These are phyloP conservation scores for Akanthomyces muscarius DNA, from an alignment of 2,329 filamentous ascomycete species.

Conservation along the genomic window DNA sequence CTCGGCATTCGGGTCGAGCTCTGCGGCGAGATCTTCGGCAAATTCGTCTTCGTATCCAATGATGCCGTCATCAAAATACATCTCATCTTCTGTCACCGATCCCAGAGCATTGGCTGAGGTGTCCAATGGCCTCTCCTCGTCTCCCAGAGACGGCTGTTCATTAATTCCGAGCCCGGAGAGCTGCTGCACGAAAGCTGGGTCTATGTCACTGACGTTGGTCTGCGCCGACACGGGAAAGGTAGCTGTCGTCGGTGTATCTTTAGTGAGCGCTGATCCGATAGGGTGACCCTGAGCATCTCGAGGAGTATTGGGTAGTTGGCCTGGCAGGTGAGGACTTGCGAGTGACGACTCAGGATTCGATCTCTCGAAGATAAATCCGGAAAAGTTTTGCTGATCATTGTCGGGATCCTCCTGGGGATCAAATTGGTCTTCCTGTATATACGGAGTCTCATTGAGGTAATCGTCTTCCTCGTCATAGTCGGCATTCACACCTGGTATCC, in stretches of 20 bases:
- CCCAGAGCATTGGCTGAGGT: not conserved
- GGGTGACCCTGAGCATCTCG: slow-evolving; percentile 51
- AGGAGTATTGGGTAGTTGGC: slow-evolving; percentile 50
- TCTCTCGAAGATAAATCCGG: slow-evolving; percentile 50
- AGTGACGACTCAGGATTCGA: slow-evolving; percentile 38
- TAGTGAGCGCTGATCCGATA: slow-evolving; percentile 54
- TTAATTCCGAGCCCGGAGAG: slow-evolving; percentile 6
- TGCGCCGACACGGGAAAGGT: slow-evolving; percentile 16
- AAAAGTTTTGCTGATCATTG: slow-evolving; percentile 58
- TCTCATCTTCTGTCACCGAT: slow-evolving; percentile 44
- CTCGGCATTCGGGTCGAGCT: slow-evolving; percentile 45
- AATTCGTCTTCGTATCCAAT: slow-evolving; percentile 45
- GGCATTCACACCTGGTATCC: slow-evolving; percentile 57
- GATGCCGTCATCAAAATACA: slow-evolving; percentile 67
- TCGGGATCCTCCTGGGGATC: slow-evolving; percentile 41
- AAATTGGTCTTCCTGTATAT: slow-evolving; percentile 26
- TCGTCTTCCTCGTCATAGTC: slow-evolving; percentile 43
- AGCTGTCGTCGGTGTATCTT: slow-evolving; percentile 36
- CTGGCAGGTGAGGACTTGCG: slow-evolving; percentile 46
- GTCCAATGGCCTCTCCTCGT: not conserved
- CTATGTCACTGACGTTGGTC: not conserved
- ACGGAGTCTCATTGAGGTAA: slow-evolving; percentile 26
- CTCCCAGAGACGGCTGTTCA: not conserved
- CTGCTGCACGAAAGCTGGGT: not conserved
- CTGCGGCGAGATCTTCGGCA: slow-evolving; percentile 40